These are phyloP conservation scores for Microstroma glucosiphilum DNA, from an alignment of 1,284 basidiomycete genomes.

Conservation along the genomic window DNA sequence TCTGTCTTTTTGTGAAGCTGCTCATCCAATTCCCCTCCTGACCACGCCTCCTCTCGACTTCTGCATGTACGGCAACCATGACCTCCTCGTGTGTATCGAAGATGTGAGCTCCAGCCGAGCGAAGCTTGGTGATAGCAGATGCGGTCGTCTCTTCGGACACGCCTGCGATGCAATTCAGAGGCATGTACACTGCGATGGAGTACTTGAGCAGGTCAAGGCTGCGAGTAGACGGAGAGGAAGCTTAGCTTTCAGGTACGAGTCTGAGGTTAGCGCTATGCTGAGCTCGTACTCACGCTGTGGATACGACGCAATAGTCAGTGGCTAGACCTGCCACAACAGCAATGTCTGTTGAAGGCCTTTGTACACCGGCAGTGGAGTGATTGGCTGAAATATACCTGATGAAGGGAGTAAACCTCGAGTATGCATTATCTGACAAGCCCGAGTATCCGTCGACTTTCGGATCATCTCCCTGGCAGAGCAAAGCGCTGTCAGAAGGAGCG, in stretches of 20 bases:
- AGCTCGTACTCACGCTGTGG: conserved; percentile 44
- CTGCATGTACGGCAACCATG: no score
- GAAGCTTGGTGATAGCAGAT: not conserved
- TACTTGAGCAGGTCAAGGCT: not conserved
- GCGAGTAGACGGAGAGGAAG: no score
- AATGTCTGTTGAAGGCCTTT: conserved; percentile 51
- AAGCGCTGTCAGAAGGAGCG: conserved; percentile 7
- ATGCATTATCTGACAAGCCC: conserved; percentile 51
- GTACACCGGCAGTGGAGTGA: not conserved
- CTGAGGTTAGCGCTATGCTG: no score
- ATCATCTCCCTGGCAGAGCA: conserved; percentile 37
- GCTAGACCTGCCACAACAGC: conserved; percentile 61
- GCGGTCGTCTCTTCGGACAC: not conserved
- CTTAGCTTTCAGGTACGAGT: no score
- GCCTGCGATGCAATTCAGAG: not conserved
- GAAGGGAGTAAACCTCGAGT: conserved; percentile 21
- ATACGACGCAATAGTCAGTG: conserved; percentile 60
- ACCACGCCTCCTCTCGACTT: no score
- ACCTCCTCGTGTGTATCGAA: not conserved
- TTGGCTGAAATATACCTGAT: conserved; percentile 31
- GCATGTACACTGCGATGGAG: not conserved
- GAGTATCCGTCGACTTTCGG: conserved; percentile 59
- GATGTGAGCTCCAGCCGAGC: not conserved
- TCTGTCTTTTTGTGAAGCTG: no score
- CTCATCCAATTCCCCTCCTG: no score